Evolutionary conservation across 2,329 filamentous ascomycete genomes (phyloP).

Genomic region (Colletotrichum orchidophilum): DNA sequence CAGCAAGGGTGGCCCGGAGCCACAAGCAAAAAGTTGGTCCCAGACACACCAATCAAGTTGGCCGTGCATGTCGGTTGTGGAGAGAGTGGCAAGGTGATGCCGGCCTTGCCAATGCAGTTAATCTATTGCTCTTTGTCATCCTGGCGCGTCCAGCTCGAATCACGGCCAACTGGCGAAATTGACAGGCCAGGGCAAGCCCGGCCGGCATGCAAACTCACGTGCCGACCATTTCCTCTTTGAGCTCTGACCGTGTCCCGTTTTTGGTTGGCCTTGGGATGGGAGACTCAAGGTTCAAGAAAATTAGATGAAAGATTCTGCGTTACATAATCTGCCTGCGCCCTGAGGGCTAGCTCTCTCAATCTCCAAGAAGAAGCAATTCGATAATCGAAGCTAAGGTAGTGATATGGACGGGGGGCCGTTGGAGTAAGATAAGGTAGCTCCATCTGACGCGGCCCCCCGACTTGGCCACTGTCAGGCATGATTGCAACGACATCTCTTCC

Average conservation of each 20-base stretch:
- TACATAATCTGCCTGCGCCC: background rate
- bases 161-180: slow-evolving; percentile 19
- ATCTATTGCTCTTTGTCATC: background rate
- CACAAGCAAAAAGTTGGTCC: background rate
- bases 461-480: background rate
- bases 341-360: background rate
- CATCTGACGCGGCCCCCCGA: background rate
- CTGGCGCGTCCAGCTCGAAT: slow-evolving; percentile 19
- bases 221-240: background rate
- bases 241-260: background rate
- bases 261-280: background rate
- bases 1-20: slow-evolving; percentile 10
- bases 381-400: slow-evolving; percentile 7
- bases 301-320: background rate
- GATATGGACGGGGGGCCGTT: slow-evolving; percentile 7
- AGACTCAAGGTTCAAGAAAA: background rate
- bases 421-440: too few species aligned
- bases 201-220: slow-evolving; percentile 10
- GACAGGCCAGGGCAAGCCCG: slow-evolving; percentile 20
- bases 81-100: slow-evolving; percentile 16
- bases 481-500: background rate
- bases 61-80: background rate
- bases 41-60: background rate
- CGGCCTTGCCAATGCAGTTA: background rate
- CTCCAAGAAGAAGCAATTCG: background rate